Conservation (phyloP, 78 protist species). For the Tieghemostelium lacteum region DNA sequence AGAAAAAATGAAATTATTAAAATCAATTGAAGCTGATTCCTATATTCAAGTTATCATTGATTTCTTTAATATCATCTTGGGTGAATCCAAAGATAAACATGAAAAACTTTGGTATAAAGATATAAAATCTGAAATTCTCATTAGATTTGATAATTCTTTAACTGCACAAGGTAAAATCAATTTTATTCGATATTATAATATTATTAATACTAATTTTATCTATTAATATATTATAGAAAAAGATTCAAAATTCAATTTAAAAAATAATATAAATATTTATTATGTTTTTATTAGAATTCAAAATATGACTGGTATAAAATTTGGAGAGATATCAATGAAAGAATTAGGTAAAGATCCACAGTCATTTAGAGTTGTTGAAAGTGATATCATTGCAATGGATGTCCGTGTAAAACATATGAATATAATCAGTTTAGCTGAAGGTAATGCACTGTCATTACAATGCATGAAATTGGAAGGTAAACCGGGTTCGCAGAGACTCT, state of each 20-base stretch:
- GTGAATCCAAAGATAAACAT: slow-evolving; percentile 47
- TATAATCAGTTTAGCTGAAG: slow-evolving; percentile 78
- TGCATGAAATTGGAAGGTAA: slow-evolving; percentile 69
- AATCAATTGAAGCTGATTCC: slow-evolving; percentile 66
- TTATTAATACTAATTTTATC: neutral
- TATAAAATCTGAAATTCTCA: slow-evolving; percentile 41
- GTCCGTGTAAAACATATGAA: slow-evolving; percentile 80
- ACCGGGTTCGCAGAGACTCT: slow-evolving; percentile 63
- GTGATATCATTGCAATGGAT: slow-evolving; percentile 72
- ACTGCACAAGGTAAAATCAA: neutral
- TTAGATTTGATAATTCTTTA: slow-evolving; percentile 63
- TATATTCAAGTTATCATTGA: slow-evolving; percentile 74
- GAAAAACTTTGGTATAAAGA: slow-evolving; percentile 33
- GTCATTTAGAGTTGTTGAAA: slow-evolving; percentile 63
- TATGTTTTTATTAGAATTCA: slow-evolving; percentile 62
- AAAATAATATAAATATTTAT: slow-evolving; percentile 30
- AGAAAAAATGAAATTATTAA: slow-evolving; percentile 56
- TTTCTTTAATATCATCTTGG: slow-evolving; percentile 68
- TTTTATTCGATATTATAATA: neutral
- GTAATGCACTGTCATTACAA: slow-evolving; percentile 80
- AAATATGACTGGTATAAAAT: slow-evolving; percentile 80
- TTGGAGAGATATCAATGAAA: slow-evolving; percentile 59
- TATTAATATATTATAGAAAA: slow-evolving; percentile 11
- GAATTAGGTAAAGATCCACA: slow-evolving; percentile 57
- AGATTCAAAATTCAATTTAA: slow-evolving; percentile 34